A percentile compares a stretch with the other conserved stretches of the same genome.
Evolutionary conservation across 1,284 basidiomycete species (phyloP).

Genomic region (Baeospora myosura): DNA sequence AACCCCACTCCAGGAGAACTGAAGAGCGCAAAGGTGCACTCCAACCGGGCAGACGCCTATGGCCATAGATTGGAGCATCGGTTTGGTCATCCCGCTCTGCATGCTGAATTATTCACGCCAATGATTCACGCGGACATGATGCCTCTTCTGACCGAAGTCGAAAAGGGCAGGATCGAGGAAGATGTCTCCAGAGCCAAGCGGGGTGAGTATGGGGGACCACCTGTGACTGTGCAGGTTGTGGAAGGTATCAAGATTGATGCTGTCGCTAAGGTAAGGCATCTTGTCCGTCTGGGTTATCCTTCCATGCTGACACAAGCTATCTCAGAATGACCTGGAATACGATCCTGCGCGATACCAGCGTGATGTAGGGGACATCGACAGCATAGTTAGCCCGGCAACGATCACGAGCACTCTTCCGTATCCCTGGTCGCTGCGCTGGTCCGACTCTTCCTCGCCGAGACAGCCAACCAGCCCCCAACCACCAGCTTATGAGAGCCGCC

Average conservation of each 20-base stretch:
- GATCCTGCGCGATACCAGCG: conserved; percentile 41
- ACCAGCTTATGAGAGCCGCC: conserved; percentile 44
- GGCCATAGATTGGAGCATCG: conserved; percentile 46
- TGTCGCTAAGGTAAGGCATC: conserved; percentile 32
- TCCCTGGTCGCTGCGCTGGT: conserved; percentile 35
- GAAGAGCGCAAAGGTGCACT: conserved; percentile 37
- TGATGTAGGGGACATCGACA: conserved; percentile 34
- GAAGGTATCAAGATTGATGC: conserved; percentile 44
- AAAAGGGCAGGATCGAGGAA: conserved; percentile 37
- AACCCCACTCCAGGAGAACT: conserved; percentile 43
- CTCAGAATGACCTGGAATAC: conserved; percentile 39
- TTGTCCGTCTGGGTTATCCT: background rate
- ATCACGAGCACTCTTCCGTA: conserved; percentile 29
- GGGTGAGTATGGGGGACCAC: conserved; percentile 38
- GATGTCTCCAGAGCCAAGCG: conserved; percentile 26
- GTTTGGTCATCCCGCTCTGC: conserved; percentile 54
- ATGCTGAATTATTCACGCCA: conserved; percentile 50
- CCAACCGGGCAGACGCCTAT: conserved; percentile 35
- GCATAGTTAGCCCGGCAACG: no score
- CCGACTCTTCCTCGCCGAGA: conserved; percentile 34
- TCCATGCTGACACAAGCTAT: conserved; percentile 4
- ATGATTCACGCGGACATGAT: conserved; percentile 55
- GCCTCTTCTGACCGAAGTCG: conserved; percentile 40
- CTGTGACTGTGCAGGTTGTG: conserved; percentile 36
- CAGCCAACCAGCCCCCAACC: conserved; percentile 39